Evolutionary conservation across 2,329 filamentous ascomycete species (phyloP).

Genomic region (Massarina eburnea): DNA sequence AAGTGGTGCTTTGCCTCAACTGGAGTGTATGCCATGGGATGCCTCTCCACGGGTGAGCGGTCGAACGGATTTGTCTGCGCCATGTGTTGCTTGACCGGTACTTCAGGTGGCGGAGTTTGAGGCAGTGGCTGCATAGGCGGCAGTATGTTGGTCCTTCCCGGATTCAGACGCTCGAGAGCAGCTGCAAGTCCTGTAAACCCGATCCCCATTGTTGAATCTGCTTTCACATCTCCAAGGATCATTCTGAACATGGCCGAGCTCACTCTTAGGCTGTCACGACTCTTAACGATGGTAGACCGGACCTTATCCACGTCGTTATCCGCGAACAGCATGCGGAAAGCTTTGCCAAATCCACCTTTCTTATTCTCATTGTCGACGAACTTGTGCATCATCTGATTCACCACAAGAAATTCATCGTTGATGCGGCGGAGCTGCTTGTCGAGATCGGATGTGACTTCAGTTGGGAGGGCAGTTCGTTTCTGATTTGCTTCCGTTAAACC

Average conservation of each 20-base stretch:
- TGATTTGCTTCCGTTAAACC: slow-evolving; percentile 56
- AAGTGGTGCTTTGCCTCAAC: neutral
- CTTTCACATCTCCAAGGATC: slow-evolving; percentile 60
- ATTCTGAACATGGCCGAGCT: slow-evolving; percentile 67
- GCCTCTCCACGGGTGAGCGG: neutral
- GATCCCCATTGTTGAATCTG: slow-evolving; percentile 63
- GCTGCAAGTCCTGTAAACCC: slow-evolving; percentile 69
- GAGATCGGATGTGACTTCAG: slow-evolving; percentile 64
- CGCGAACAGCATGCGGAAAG: slow-evolving; percentile 59
- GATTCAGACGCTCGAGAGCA: slow-evolving; percentile 59
- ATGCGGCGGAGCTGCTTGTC: slow-evolving; percentile 65
- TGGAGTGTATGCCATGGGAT: neutral
- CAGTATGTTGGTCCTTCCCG: slow-evolving; percentile 25
- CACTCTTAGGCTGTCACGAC: slow-evolving; percentile 63
- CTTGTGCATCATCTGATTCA: slow-evolving; percentile 65
- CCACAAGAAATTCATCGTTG: slow-evolving; percentile 62
- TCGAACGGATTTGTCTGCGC: neutral
- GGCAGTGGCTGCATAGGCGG: slow-evolving; percentile 34
- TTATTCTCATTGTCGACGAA: slow-evolving; percentile 62
- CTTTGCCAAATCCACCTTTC: slow-evolving; percentile 62
- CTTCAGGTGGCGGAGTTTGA: slow-evolving; percentile 33
- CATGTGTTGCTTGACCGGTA: slow-evolving; percentile 20
- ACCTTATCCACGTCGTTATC: slow-evolving; percentile 64
- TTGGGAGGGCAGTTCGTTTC: slow-evolving; percentile 56
- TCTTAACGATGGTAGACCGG: slow-evolving; percentile 58